Evolutionary conservation across 495 filamentous ascomycete species (phyloP).

Genomic region (Penicillium flavigenum): DNA sequence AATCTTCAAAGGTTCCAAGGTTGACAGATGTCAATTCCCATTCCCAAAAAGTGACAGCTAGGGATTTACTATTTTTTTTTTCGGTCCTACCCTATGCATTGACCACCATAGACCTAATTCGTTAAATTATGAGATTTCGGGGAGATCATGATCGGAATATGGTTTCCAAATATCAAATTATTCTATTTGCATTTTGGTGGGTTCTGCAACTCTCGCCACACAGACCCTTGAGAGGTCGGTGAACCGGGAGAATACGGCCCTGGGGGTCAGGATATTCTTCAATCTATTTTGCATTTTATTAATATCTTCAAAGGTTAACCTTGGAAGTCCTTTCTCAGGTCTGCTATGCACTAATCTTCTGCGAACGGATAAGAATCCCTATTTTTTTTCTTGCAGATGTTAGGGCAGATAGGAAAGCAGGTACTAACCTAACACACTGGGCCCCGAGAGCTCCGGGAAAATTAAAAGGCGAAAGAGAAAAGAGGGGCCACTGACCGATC

Average conservation of each 20-base stretch:
- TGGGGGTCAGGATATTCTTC: background rate
- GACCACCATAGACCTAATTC: conserved; percentile 7
- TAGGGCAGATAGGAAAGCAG: conserved; percentile 7
- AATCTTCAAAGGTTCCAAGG: background rate
- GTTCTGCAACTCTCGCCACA: conserved; percentile 11
- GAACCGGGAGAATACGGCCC: conserved; percentile 13
- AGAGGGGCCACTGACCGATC: conserved; percentile 17
- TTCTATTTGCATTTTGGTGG: conserved; percentile 9
- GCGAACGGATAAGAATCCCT: background rate
- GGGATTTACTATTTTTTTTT: background rate
- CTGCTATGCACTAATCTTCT: background rate
- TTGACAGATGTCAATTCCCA: conserved; percentile 14
- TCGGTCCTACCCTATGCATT: conserved; percentile 2
- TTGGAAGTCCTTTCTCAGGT: background rate
- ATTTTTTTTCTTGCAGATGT: background rate
- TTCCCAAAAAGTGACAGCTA: conserved; percentile 3
- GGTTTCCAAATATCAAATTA: background rate
- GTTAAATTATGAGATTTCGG: background rate
- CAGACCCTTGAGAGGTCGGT: conserved; percentile 18
- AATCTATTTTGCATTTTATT: background rate
- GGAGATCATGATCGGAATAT: conserved; percentile 4
- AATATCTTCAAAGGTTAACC: background rate
- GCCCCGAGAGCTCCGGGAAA: background rate
- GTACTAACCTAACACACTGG: conserved; percentile 2
- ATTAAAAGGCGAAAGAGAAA: background rate